These are phyloP conservation scores for Mycena sanguinolenta DNA, from an alignment of 768 basidiomycete species.

Conservation along the genomic window DNA sequence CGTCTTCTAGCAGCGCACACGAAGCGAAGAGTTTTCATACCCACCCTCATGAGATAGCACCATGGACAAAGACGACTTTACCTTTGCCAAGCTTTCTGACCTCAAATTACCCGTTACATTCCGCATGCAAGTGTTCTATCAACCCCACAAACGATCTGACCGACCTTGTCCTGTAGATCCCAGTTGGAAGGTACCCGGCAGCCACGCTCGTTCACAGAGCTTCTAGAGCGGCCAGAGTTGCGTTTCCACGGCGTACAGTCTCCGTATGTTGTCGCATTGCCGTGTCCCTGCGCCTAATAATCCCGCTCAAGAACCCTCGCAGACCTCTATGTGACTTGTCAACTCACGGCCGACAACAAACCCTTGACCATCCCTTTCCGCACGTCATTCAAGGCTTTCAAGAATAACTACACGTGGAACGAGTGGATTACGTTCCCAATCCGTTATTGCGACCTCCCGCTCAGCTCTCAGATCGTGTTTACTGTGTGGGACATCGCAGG, in stretches of 20 bases:
- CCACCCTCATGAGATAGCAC: slow-evolving; percentile 10
- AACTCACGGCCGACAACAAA: slow-evolving; percentile 93
- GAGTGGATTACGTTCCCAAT: slow-evolving; percentile 95
- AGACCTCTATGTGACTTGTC: slow-evolving; percentile 94
- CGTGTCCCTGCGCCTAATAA: slow-evolving; percentile 32
- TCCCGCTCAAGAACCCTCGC: slow-evolving; percentile 76
- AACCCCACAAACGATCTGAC: neutral
- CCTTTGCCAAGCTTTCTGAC: slow-evolving; percentile 92
- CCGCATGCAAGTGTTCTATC: slow-evolving; percentile 69
- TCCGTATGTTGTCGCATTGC: slow-evolving; percentile 61
- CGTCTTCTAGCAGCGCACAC: too few relatives aligned
- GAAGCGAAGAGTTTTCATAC: too few relatives aligned
- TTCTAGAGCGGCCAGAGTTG: slow-evolving; percentile 86
- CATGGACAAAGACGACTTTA: slow-evolving; percentile 83
- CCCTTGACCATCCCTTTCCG: slow-evolving; percentile 92
- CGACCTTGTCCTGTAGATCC: slow-evolving; percentile 61
- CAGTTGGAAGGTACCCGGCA: slow-evolving; percentile 88
- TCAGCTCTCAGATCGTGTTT: slow-evolving; percentile 90
- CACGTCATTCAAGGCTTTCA: slow-evolving; percentile 94
- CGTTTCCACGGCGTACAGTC: slow-evolving; percentile 88
- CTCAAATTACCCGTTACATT: slow-evolving; percentile 90
- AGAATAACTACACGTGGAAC: slow-evolving; percentile 92
- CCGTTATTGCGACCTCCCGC: slow-evolving; percentile 92
- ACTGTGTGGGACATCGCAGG: slow-evolving; percentile 97
- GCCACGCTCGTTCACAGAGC: slow-evolving; percentile 78